Evolutionary conservation across 148 eudicot genomes (phyloP).

Genomic region (Salicornia ramosissima): DNA sequence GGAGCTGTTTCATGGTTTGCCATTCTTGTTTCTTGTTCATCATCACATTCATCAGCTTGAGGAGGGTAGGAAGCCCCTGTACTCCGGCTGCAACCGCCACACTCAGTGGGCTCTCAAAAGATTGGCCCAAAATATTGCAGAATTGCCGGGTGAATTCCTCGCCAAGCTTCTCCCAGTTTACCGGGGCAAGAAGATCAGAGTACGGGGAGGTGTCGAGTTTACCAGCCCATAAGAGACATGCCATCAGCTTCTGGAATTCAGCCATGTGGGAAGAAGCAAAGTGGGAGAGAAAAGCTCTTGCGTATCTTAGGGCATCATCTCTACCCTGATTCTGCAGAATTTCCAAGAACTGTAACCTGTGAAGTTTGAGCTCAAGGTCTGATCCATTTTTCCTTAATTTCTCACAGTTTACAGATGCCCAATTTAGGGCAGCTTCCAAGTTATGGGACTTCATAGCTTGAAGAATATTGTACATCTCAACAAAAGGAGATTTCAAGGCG

Average conservation of each 20-base stretch:
- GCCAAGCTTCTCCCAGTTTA: slow-evolving; percentile 53
- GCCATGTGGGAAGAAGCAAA: slow-evolving; percentile 43
- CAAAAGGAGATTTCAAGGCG: slow-evolving; percentile 44
- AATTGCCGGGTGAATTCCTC: slow-evolving; percentile 59
- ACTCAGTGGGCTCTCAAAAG: slow-evolving; percentile 65
- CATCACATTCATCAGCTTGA: slow-evolving; percentile 88
- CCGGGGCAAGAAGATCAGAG: slow-evolving; percentile 48
- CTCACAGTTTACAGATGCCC: slow-evolving; percentile 54
- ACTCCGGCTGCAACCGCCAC: slow-evolving; percentile 72
- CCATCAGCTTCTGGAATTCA: slow-evolving; percentile 69
- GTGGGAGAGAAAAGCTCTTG: slow-evolving; percentile 48
- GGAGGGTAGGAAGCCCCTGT: slow-evolving; percentile 78
- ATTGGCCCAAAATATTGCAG: slow-evolving; percentile 66
- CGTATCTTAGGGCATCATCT: slow-evolving; percentile 63
- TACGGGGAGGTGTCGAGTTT: slow-evolving; percentile 75
- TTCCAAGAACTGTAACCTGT: slow-evolving; percentile 58
- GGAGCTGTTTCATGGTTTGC: slow-evolving; percentile 80
- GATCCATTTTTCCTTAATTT: slow-evolving; percentile 58
- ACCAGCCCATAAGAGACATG: slow-evolving; percentile 66
- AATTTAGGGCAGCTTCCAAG: slow-evolving; percentile 63
- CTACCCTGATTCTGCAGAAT: slow-evolving; percentile 51
- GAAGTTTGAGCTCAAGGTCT: slow-evolving; percentile 69
- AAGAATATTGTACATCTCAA: slow-evolving; percentile 61
- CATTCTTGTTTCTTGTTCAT: slow-evolving; percentile 73
- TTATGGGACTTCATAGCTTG: slow-evolving; percentile 57